Evolutionary conservation across 129 eudicot species (phyloP).

Genomic region (Centella asiatica): DNA sequence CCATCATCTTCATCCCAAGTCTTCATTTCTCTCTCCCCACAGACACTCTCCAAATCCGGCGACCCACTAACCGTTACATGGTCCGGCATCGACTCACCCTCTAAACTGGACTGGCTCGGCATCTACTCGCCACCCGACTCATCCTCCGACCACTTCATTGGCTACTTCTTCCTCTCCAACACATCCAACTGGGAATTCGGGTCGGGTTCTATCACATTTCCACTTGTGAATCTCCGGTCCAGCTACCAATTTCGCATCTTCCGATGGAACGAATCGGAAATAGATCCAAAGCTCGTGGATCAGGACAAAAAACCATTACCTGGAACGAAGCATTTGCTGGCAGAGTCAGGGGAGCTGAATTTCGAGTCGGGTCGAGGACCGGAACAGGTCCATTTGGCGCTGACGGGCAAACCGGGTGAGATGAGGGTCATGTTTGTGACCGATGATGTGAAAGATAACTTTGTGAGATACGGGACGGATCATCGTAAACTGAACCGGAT

Average conservation of each 20-base stretch:
- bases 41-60: slow-evolving; percentile 45
- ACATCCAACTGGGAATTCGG: slow-evolving; percentile 73
- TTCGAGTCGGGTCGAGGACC: slow-evolving; percentile 60
- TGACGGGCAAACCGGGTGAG: slow-evolving; percentile 58
- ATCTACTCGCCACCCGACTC: slow-evolving; percentile 80
- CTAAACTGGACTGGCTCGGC: slow-evolving; percentile 80
- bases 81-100: slow-evolving; percentile 64
- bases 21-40: slow-evolving; percentile 36
- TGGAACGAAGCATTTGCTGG: slow-evolving; percentile 55
- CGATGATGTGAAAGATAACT: slow-evolving; percentile 51
- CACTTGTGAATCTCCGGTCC: slow-evolving; percentile 58
- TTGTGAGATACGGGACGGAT: slow-evolving; percentile 61
- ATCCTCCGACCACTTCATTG: slow-evolving; percentile 53
- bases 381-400: slow-evolving; percentile 81
- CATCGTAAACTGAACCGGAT: slow-evolving; percentile 31
- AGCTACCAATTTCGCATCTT: slow-evolving; percentile 76
- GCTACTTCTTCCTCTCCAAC: slow-evolving; percentile 67
- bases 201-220: slow-evolving; percentile 61
- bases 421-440: slow-evolving; percentile 93
- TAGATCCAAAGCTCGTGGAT: slow-evolving; percentile 52
- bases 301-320: slow-evolving; percentile 84
- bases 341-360: slow-evolving; percentile 37
- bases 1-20: slow-evolving; percentile 23
- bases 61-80: slow-evolving; percentile 50
- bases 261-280: slow-evolving; percentile 62